Evolutionary conservation across 345 rosid genomes (phyloP).

Genomic region (Gynandropsis gynandra): DNA sequence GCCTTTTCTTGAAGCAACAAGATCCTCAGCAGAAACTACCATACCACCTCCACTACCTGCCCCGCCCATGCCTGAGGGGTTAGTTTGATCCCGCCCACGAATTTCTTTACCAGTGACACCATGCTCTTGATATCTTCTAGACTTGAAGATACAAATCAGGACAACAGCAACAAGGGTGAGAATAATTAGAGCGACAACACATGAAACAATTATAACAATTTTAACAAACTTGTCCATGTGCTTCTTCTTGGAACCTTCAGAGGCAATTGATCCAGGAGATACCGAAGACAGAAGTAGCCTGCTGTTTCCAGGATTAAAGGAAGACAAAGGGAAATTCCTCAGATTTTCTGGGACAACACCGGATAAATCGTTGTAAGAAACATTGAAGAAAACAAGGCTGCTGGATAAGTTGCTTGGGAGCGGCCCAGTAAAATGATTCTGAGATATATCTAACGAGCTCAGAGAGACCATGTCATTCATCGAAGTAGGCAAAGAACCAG

Average conservation of each 20-base stretch:
- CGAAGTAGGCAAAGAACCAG: slow-evolving; percentile 81
- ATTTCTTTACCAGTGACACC: slow-evolving; percentile 38
- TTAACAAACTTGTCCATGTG: slow-evolving; percentile 46
- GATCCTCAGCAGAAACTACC: slow-evolving; percentile 87
- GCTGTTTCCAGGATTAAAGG: slow-evolving; percentile 82
- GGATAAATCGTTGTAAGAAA: slow-evolving; percentile 74
- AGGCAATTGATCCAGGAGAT: slow-evolving; percentile 37
- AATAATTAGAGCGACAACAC: slow-evolving; percentile 59
- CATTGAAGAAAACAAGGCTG: slow-evolving; percentile 59
- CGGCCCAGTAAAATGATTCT: slow-evolving; percentile 71
- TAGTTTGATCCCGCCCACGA: slow-evolving; percentile 33
- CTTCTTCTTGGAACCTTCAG: slow-evolving; percentile 46
- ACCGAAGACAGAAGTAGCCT: slow-evolving; percentile 46
- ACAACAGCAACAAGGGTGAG: slow-evolving; percentile 73
- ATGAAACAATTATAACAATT: slow-evolving; percentile 62
- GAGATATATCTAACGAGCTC: slow-evolving; percentile 61
- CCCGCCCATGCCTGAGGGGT: slow-evolving; percentile 39
- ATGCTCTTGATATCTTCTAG: slow-evolving; percentile 44
- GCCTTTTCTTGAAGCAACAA: slow-evolving; percentile 64
- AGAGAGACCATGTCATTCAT: slow-evolving; percentile 57
- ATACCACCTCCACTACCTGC: slow-evolving; percentile 50
- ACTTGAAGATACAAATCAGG: slow-evolving; percentile 48
- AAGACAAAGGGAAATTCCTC: slow-evolving; percentile 60
- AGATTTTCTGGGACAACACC: slow-evolving; percentile 89
- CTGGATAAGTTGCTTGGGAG: slow-evolving; percentile 63